phyloP scores from a whole-genome alignment of 306 rosid species.

The Dalbergia oliveri region DNA sequence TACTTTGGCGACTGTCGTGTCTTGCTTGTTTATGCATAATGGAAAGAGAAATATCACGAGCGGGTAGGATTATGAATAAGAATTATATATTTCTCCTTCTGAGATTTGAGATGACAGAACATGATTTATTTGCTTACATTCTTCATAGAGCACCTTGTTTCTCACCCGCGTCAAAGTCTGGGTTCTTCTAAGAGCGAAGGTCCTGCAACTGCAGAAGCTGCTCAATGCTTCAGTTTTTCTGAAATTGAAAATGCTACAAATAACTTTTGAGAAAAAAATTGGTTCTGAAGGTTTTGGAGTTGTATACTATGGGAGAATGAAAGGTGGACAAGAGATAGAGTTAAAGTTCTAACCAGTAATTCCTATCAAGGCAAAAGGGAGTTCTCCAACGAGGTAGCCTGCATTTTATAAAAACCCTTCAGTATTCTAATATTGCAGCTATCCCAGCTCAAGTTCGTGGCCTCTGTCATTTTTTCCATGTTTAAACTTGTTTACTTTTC shows the following conservation, averaged over 20 bases:
- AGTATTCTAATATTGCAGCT: conserved; percentile 28
- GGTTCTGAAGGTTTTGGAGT: conserved; percentile 98
- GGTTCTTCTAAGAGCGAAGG: too few species aligned
- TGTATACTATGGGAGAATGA: conserved; percentile 81
- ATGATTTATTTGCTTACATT: conserved; percentile 40
- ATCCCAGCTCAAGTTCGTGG: neutral
- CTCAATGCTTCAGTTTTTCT: conserved; percentile 72
- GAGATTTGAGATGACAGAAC: too few species aligned
- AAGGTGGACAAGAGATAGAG: conserved; percentile 90
- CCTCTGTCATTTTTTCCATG: neutral
- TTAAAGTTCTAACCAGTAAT: conserved; percentile 81
- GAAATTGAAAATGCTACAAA: conserved; percentile 82
- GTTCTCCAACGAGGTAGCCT: conserved; percentile 88
- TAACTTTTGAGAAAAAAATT: conserved; percentile 82
- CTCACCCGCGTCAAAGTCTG: conserved; percentile 61
- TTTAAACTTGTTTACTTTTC: neutral
- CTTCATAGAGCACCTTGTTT: conserved; percentile 54
- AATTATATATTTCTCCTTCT: conserved; percentile 18
- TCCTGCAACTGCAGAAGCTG: conserved; percentile 65
- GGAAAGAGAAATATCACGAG: conserved; percentile 58
- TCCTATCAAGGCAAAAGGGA: conserved; percentile 97
- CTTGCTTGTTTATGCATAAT: conserved; percentile 65
- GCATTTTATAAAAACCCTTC: conserved; percentile 44
- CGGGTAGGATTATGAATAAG: conserved; percentile 60
- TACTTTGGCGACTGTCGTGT: conserved; percentile 73